phyloP scores from a whole-genome alignment of 208 protist species.

The Trichomonas vaginalis region DNA sequence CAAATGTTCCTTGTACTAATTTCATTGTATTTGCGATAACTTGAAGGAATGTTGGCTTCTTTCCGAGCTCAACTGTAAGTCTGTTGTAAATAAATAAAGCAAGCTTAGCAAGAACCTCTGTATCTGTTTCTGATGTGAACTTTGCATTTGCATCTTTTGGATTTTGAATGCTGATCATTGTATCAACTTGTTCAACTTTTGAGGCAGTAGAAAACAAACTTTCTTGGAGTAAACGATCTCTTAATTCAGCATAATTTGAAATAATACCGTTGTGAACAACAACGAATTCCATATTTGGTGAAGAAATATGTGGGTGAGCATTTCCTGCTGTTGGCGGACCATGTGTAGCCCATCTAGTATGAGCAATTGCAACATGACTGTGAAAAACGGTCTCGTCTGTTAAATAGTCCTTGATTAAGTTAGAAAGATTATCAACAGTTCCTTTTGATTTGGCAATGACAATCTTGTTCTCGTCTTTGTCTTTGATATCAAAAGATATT shows the following conservation, averaged over 20 bases:
- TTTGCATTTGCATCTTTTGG: slow-evolving; percentile 29
- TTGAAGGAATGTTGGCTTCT: slow-evolving; percentile 27
- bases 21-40: slow-evolving; percentile 44
- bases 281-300: slow-evolving; percentile 13
- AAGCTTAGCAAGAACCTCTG: background rate
- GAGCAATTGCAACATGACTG: slow-evolving; percentile 36
- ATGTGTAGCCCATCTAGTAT: slow-evolving; percentile 55
- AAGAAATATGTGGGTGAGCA: slow-evolving; percentile 25
- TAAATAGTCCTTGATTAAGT: background rate
- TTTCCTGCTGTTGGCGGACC: slow-evolving; percentile 38
- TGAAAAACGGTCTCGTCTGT: background rate
- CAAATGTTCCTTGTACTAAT: slow-evolving; percentile 47
- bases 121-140: slow-evolving; percentile 19
- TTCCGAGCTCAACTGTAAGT: background rate
- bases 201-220: background rate
- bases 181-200: background rate
- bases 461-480: background rate
- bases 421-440: background rate
- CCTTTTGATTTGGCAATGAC: background rate
- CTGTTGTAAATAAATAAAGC: background rate
- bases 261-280: slow-evolving; percentile 33
- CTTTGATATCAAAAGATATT: background rate
- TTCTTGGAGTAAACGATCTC: slow-evolving; percentile 21
- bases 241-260: slow-evolving; percentile 22
- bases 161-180: slow-evolving; percentile 39